Percentiles rank a stretch among this genome's conserved stretches.
Evolutionary conservation across 495 filamentous ascomycete genomes (phyloP).

Genomic region (Cercophora scortea): DNA sequence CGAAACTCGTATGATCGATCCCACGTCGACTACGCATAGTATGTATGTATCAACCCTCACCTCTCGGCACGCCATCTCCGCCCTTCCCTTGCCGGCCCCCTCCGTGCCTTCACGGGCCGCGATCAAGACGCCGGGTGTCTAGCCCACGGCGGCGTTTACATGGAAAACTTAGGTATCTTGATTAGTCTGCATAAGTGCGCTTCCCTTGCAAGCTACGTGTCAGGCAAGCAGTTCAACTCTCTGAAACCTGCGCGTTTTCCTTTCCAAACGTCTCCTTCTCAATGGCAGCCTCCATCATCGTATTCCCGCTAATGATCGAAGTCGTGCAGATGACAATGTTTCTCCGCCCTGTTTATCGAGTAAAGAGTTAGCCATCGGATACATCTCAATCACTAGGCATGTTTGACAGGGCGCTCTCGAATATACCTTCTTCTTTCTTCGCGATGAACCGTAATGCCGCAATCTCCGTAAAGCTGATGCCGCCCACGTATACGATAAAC

Average conservation of each 20-base stretch:
- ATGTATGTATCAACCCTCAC: too few species aligned
- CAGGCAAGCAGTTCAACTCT: background rate
- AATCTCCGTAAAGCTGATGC: conserved; percentile 92
- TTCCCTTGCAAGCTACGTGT: too few species aligned
- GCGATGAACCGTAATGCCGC: conserved; percentile 89
- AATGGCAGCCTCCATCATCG: conserved; percentile 82
- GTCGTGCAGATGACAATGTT: conserved; percentile 91
- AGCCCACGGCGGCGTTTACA: too few species aligned
- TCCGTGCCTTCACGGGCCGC: too few species aligned
- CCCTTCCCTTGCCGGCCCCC: too few species aligned
- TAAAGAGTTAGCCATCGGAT: background rate
- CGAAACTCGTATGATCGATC: too few species aligned
- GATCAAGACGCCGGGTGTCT: too few species aligned
- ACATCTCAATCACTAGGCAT: too few species aligned
- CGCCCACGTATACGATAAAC: conserved; percentile 90
- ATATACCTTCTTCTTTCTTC: conserved; percentile 69
- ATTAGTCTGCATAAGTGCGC: too few species aligned
- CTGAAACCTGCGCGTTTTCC: conserved; percentile 9
- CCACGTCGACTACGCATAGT: too few species aligned
- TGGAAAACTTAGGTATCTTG: too few species aligned
- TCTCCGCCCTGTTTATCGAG: conserved; percentile 41
- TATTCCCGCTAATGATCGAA: conserved; percentile 79
- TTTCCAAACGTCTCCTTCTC: conserved; percentile 61
- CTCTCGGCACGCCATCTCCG: too few species aligned
- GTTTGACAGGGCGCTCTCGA: background rate